These are phyloP conservation scores for Lumnitzera racemosa DNA, from an alignment of 345 rosid genomes.

Conservation along the genomic window DNA sequence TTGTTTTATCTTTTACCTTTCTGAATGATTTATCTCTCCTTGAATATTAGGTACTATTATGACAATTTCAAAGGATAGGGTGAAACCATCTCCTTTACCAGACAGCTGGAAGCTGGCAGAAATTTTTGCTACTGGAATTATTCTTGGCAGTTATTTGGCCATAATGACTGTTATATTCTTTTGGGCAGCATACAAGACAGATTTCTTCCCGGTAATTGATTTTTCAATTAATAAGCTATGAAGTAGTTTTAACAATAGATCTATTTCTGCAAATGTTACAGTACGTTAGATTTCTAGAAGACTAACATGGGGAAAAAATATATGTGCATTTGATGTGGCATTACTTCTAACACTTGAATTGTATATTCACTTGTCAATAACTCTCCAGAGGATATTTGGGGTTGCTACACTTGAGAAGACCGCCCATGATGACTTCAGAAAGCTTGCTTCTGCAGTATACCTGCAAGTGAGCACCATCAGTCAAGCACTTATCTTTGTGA, in stretches of 20 bases:
- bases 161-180: constrained; percentile 98
- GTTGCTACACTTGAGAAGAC: constrained; percentile 84
- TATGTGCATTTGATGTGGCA: neutral
- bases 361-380: constrained; percentile 9
- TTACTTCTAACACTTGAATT: neutral
- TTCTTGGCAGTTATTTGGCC: constrained; percentile 94
- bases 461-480: constrained; percentile 95
- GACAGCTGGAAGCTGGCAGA: constrained; percentile 99
- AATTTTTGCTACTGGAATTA: constrained; percentile 81
- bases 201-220: constrained; percentile 75
- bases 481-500: constrained; percentile 96
- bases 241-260: no score
- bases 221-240: no score
- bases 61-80: constrained; percentile 98
- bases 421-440: constrained; percentile 80
- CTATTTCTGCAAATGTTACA: neutral
- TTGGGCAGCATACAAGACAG: constrained; percentile 89
- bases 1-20: neutral
- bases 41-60: constrained; percentile 75
- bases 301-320: no score
- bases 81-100: constrained; percentile 96
- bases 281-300: no score
- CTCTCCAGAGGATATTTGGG: constrained; percentile 62
- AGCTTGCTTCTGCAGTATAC: constrained; percentile 96
- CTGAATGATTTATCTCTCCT: constrained; percentile 9